Conservation (phyloP, 2,329 filamentous ascomycete species). For the Hymenoscyphus linearis region DNA sequence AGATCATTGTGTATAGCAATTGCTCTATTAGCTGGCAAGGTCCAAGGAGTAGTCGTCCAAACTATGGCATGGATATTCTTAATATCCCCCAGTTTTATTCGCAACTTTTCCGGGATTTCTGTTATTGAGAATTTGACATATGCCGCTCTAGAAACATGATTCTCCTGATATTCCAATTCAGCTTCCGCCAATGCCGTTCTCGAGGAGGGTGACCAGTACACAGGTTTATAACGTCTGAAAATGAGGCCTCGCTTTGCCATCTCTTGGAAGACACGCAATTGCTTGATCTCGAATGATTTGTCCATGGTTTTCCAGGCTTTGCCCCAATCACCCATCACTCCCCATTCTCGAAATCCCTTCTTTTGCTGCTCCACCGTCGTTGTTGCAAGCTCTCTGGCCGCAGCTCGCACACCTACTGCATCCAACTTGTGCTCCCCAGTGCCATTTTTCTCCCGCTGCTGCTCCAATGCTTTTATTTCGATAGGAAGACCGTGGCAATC, state of each 20-base stretch:
- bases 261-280: conserved; percentile 68
- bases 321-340: conserved; percentile 77
- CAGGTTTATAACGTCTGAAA: conserved; percentile 73
- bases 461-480: conserved; percentile 79
- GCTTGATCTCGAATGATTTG: conserved; percentile 64
- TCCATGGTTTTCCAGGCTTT: conserved; percentile 77
- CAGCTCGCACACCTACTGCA: conserved; percentile 55
- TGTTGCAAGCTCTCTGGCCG: conserved; percentile 60
- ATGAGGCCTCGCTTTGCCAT: conserved; percentile 71
- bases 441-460: conserved; percentile 20
- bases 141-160: conserved; percentile 66
- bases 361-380: conserved; percentile 69
- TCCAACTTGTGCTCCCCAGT: conserved; percentile 36
- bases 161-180: conserved; percentile 77
- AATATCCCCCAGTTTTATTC: conserved; percentile 33
- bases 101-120: conserved; percentile 40
- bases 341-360: conserved; percentile 66
- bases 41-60: conserved; percentile 99
- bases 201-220: conserved; percentile 82
- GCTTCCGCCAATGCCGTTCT: conserved; percentile 76
- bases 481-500: conserved; percentile 97
- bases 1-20: conserved; percentile 76
- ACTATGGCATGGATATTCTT: conserved; percentile 69
- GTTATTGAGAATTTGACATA: conserved; percentile 73
- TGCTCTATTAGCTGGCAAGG: conserved; percentile 83